These are phyloP conservation scores for Phytophthora uliginosa DNA, from an alignment of 352 stramenopile species.

Conservation along the genomic window DNA sequence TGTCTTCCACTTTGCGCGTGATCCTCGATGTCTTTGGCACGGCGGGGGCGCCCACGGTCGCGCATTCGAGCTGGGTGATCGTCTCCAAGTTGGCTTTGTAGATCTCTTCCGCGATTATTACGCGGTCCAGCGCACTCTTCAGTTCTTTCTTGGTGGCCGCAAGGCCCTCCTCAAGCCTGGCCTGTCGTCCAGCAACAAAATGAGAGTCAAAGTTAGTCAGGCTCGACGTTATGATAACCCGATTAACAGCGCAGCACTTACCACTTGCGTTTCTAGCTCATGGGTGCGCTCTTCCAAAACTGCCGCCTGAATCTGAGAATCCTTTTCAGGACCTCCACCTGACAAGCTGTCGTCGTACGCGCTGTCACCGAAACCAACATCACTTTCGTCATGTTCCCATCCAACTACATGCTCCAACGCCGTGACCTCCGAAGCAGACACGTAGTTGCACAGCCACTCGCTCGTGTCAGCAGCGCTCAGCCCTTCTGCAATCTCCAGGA, in stretches of 20 bases:
- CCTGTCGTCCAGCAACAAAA: conserved; percentile 23
- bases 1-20: conserved; percentile 4
- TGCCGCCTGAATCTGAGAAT: conserved; percentile 19
- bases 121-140: conserved; percentile 43
- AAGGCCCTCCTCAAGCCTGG: conserved; percentile 46
- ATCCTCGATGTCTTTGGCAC: conserved; percentile 8
- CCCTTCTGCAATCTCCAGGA: conserved; percentile 21
- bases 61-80: conserved; percentile 59
- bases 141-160: conserved; percentile 45
- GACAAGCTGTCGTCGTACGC: conserved; percentile 11
- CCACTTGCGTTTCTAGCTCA: conserved; percentile 53
- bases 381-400: conserved; percentile 28
- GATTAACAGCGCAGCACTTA: conserved; percentile 30
- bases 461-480: conserved; percentile 20
- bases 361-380: conserved; percentile 13
- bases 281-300: conserved; percentile 32
- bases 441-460: conserved; percentile 29
- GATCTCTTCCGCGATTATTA: conserved; percentile 64
- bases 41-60: not conserved
- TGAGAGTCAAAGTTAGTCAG: not conserved
- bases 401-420: conserved; percentile 24
- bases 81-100: conserved; percentile 77
- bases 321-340: conserved; percentile 8
- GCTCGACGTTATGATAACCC: not conserved
- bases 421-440: conserved; percentile 30